Conservation (phyloP, 345 rosid genomes). For the Lenwebbia sp. region DNA sequence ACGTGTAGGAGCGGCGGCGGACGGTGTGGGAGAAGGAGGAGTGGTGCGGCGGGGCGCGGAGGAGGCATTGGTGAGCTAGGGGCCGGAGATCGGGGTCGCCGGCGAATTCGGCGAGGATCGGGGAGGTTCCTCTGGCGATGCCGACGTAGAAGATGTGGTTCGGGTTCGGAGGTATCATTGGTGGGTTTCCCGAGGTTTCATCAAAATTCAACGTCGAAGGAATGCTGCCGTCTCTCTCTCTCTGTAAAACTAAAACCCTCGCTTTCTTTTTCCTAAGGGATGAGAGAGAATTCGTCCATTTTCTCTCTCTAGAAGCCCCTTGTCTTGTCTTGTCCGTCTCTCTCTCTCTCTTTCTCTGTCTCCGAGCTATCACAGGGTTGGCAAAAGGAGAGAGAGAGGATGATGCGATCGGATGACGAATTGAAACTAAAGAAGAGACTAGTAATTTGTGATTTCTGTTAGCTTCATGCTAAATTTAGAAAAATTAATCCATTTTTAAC, state of each 20-base stretch:
- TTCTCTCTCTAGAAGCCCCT: not conserved
- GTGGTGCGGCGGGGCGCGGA: constrained; percentile 61
- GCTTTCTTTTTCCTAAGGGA: no score
- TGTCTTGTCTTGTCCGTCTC: not conserved
- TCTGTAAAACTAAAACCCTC: not conserved
- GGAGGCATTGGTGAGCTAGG: constrained; percentile 49
- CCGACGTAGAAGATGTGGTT: constrained; percentile 47
- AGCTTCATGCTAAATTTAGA: not conserved
- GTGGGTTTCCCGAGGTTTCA: not conserved
- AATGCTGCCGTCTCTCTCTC: not conserved
- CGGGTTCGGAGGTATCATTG: constrained; percentile 55
- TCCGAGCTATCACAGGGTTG: not conserved
- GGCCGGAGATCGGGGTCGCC: constrained; percentile 39
- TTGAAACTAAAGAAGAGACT: no score
- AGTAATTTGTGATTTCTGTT: not conserved
- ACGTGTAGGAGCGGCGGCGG: constrained; percentile 38
- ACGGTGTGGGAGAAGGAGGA: constrained; percentile 63
- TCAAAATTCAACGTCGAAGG: not conserved
- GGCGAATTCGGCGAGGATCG: constrained; percentile 53
- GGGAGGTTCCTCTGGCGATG: constrained; percentile 44
- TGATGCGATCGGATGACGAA: not conserved
- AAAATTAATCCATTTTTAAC: not conserved
- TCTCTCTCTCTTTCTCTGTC: not conserved
- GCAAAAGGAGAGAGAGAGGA: not conserved
- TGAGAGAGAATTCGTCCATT: no score